A percentile compares a stretch with the other conserved stretches of the same genome.
Conservation (phyloP, 2,329 filamentous ascomycete species). For the Exophiala bonariae region DNA sequence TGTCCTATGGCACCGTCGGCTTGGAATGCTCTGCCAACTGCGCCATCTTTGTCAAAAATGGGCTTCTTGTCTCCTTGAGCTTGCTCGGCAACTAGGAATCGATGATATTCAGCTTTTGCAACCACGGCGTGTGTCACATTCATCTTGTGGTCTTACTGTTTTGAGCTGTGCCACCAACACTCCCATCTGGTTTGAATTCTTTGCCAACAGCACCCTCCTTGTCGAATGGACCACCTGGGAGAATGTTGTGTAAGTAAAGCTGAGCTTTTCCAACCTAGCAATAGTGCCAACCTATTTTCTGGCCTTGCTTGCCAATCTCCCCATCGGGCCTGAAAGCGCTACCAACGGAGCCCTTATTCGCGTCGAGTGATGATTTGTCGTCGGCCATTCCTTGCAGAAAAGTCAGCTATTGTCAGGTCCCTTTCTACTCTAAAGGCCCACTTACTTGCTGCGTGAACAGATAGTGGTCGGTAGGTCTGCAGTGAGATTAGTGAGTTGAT, state of each 20-base stretch:
- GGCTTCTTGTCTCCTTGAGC: constrained; percentile 22
- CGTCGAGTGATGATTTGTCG: constrained; percentile 22
- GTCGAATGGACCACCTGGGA: constrained; percentile 14
- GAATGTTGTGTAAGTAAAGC: neutral
- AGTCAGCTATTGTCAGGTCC: too few relatives aligned
- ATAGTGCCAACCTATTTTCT: constrained; percentile 10
- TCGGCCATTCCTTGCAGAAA: constrained; percentile 21
- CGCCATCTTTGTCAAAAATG: constrained; percentile 22
- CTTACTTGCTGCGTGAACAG: constrained; percentile 14
- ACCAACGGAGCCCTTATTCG: constrained; percentile 23
- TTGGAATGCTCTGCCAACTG: constrained; percentile 22
- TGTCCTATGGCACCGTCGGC: constrained; percentile 38
- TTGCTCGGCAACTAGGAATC: constrained; percentile 15
- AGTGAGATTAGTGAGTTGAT: constrained; percentile 8
- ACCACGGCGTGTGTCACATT: too few relatives aligned
- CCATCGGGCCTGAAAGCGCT: constrained; percentile 19
- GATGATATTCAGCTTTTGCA: too few relatives aligned
- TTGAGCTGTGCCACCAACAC: constrained; percentile 12
- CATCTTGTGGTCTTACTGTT: constrained; percentile 1
- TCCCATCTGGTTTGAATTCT: constrained; percentile 18
- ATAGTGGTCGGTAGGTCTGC: constrained; percentile 14
- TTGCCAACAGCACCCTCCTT: constrained; percentile 17
- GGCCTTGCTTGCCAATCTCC: constrained; percentile 13
- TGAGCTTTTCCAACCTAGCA: neutral
- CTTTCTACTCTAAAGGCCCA: neutral